Base-by-base conservation (phyloP, 768 basidiomycete species). In the Tricholoma flavovirens region DNA sequence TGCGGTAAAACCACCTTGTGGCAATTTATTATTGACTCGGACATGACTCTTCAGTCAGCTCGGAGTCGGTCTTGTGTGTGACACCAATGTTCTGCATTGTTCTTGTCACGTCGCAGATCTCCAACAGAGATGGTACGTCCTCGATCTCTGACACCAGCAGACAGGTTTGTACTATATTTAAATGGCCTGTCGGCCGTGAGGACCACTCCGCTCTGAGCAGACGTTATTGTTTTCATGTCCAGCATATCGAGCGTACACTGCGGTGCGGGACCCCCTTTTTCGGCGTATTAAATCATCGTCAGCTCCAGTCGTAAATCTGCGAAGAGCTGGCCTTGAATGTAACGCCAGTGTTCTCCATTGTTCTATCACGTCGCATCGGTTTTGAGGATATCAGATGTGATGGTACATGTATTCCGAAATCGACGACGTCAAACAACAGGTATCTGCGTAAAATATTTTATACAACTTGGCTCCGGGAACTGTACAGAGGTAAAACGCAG, bases 21-120 rank as follows among this genome's bases (percentile, higher is more conserved):
- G 26, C 42, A 49, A 22, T 45, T 45, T 11, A 19, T 33, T 19
- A 24, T 45, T 51, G 33, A n/a, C n/a, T n/a, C n/a, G n/a, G n/a
- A 26, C 22, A 14, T 51, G 49, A 58, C 52, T 54, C 52, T 2
- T 15, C 40, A 38, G 36, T 59, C 51, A 30, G 46, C 53, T 45
- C 14, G 42, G 35, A 53, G 48, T 14, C 52, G 32, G 2, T 4
- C 15, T 15, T 12, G 15, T 56, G 15, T 56, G 59, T 52, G 58
- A 61, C 50, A n/a, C 43, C 10, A 38, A 17, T 32, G 19, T 54
- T 56, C 19, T 51, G 51, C 56, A 58, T 63, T 63, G 60, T 63
- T 58, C 56, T 63, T 11, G 54, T 56, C 62, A 61, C 51, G 42
- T 51, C 30, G 24, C 32, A 35, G 30, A 49, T 42, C 29, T 12